Evolutionary conservation across 805 yeast species (phyloP), one percentile per base, ranked within the genome.

Genomic region (Metschnikowia proteae): DNA sequence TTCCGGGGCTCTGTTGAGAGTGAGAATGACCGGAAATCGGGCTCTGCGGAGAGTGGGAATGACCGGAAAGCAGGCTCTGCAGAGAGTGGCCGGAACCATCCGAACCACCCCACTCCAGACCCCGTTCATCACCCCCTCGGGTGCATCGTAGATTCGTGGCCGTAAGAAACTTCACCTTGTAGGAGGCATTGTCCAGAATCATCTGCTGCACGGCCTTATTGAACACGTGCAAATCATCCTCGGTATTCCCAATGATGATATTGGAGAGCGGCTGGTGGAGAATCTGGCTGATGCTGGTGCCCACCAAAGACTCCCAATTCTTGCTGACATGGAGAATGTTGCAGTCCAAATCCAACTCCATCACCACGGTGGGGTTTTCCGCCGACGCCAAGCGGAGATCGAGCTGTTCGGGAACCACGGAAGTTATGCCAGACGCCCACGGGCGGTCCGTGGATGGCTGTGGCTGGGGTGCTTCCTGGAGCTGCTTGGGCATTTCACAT

Each of bases 281-380:
- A n/a, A 86, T 72, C 60, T 82, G 81, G 9, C 68, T 63, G 3
- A 78, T 71, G 10, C 71, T 72, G 0, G 89, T 84, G 1, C 95
- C 95, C 7, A 88, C 88, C 6, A 90, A 75, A 6, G 76, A 61
- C 54, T 83, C 85, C 97, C 97, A 92, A 54, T 84, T 80, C 54
- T 78, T 79, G 53, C 92, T 80, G 26, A 90, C 64, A 63, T 86
- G 88, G 46, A 78, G 78, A n/a, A 94, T 83, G 31, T 76, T 80
- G 29, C 97, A 89, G 58, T 84, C 84, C 61, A 89, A 67, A 59
- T 85, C 91, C 52, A 94, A 69, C 65, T 92, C 99, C 67, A 92
- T 68, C 3, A 92, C 84, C n/a, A 84, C 82, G 9, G 88, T 83
- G 1, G 88, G 86, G 53, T 83, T 84, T 51, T 78, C 75, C 1